Percentiles rank a stretch among this genome's conserved stretches.
phyloP scores from a whole-genome alignment of 1,284 basidiomycete species.

The Sanghuangporus weigelae region DNA sequence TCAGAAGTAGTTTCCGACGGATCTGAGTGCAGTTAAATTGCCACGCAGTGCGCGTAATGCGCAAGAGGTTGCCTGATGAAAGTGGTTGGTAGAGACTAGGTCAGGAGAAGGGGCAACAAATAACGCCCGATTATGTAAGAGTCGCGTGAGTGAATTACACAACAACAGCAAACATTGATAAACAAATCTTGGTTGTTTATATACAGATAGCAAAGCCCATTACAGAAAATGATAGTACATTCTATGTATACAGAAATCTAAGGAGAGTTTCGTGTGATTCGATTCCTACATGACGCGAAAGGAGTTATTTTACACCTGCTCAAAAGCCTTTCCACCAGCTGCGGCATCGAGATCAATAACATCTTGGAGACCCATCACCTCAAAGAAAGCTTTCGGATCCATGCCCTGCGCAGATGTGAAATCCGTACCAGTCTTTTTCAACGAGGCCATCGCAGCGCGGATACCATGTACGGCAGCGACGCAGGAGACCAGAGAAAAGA shows the following conservation, averaged over 20 bases:
- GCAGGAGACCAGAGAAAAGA: conserved; percentile 66
- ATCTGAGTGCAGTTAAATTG: background rate
- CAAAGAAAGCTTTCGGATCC: conserved; percentile 73
- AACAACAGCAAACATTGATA: background rate
- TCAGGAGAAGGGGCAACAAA: background rate
- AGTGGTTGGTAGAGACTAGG: background rate
- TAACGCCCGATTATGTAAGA: background rate
- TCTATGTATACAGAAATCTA: background rate
- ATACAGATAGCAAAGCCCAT: background rate
- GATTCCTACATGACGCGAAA: background rate
- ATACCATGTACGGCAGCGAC: conserved; percentile 70
- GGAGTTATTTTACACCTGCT: conserved; percentile 33
- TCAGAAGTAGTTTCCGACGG: too few species aligned
- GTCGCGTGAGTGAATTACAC: background rate
- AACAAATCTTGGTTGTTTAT: background rate
- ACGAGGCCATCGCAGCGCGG: conserved; percentile 63
- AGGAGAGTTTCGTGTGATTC: background rate
- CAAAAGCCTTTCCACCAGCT: conserved; percentile 57
- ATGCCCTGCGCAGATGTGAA: conserved; percentile 63
- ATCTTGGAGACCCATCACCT: conserved; percentile 62
- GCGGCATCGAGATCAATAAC: conserved; percentile 51
- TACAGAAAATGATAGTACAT: background rate
- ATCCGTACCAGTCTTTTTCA: conserved; percentile 74
- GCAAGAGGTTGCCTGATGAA: background rate
- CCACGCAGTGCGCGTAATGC: background rate